A percentile compares a stretch with the other conserved stretches of the same genome.
These are phyloP conservation scores for Suhomyces bolitotheri DNA, from an alignment of 1,139 yeast genomes.

Conservation along the genomic window DNA sequence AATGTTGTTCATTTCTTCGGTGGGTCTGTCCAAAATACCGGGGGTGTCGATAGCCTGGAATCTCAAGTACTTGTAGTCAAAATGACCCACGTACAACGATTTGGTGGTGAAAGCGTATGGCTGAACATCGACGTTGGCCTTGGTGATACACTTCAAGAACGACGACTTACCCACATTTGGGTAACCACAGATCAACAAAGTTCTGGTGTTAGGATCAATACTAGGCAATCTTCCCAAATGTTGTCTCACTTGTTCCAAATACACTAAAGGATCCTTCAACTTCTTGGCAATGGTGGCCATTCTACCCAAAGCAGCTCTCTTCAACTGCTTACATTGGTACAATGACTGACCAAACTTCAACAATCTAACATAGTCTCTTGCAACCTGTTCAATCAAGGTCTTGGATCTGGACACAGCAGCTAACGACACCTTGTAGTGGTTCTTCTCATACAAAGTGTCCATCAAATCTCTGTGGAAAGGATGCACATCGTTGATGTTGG, in stretches of 20 bases:
- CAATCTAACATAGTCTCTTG: slow-evolving; percentile 91
- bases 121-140: slow-evolving; percentile 98
- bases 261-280: slow-evolving; percentile 87
- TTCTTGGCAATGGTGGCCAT: slow-evolving; percentile 98
- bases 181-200: slow-evolving; percentile 94
- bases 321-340: slow-evolving; percentile 97
- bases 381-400: slow-evolving; percentile 89
- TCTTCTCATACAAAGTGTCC: slow-evolving; percentile 96
- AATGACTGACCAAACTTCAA: slow-evolving; percentile 96
- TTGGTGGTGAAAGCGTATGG: slow-evolving; percentile 98
- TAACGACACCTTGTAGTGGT: slow-evolving; percentile 95
- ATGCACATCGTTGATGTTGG: slow-evolving; percentile 94
- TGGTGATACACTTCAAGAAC: slow-evolving; percentile 86
- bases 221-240: slow-evolving; percentile 98
- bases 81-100: slow-evolving; percentile 93
- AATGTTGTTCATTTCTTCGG: slow-evolving; percentile 98
- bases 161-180: slow-evolving; percentile 99
- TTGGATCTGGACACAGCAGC: slow-evolving; percentile 95
- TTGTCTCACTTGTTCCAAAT: slow-evolving; percentile 97
- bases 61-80: slow-evolving; percentile 93
- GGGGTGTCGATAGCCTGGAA: slow-evolving; percentile 99
- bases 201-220: slow-evolving; percentile 98
- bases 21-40: slow-evolving; percentile 97
- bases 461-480: slow-evolving; percentile 97
- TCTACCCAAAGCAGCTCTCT: slow-evolving; percentile 98